Percentiles rank a stretch among this genome's conserved stretches.
These are phyloP conservation scores for Penicillium capsulatum DNA, from an alignment of 2,329 filamentous ascomycete species.

Conservation along the genomic window DNA sequence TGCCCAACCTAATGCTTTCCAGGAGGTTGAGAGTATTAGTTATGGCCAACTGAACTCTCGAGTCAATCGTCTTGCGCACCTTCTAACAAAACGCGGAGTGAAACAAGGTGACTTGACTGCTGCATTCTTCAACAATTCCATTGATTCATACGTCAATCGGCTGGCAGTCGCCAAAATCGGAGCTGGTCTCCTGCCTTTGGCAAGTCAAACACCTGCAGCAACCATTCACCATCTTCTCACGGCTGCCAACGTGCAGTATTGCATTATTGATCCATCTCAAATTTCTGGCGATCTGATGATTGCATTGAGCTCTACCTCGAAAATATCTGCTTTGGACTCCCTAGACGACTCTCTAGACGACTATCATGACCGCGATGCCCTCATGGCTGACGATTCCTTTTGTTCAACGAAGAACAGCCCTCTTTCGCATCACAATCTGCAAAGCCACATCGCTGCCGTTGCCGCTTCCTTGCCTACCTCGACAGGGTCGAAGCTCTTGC, in stretches of 20 bases:
- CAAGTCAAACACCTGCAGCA: constrained; percentile 64
- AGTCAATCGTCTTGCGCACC: constrained; percentile 61
- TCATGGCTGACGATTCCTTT: constrained; percentile 26
- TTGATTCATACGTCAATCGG: constrained; percentile 67
- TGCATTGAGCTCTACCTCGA: constrained; percentile 9
- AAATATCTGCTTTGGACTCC: constrained; percentile 13
- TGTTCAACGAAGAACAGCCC: constrained; percentile 64
- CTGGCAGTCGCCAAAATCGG: constrained; percentile 71
- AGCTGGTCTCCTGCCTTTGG: constrained; percentile 73
- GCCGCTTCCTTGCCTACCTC: constrained; percentile 60
- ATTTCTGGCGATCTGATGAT: background rate
- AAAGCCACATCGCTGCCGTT: constrained; percentile 69
- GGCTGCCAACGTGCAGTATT: constrained; percentile 53
- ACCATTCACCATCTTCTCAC: constrained; percentile 59
- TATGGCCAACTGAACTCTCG: constrained; percentile 61
- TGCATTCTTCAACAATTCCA: constrained; percentile 72
- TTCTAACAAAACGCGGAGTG: constrained; percentile 49
- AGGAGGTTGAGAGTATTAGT: constrained; percentile 49
- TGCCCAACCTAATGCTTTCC: constrained; percentile 24
- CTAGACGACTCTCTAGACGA: constrained; percentile 13
- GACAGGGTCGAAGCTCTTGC: constrained; percentile 60
- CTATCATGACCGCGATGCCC: constrained; percentile 12
- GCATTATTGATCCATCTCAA: constrained; percentile 35
- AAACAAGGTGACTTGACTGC: constrained; percentile 59
- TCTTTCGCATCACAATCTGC: constrained; percentile 69